Evolutionary conservation across 1,284 basidiomycete species (phyloP), one percentile per base, ranked within the genome.

Genomic region (Ustilago vetiveriae): DNA sequence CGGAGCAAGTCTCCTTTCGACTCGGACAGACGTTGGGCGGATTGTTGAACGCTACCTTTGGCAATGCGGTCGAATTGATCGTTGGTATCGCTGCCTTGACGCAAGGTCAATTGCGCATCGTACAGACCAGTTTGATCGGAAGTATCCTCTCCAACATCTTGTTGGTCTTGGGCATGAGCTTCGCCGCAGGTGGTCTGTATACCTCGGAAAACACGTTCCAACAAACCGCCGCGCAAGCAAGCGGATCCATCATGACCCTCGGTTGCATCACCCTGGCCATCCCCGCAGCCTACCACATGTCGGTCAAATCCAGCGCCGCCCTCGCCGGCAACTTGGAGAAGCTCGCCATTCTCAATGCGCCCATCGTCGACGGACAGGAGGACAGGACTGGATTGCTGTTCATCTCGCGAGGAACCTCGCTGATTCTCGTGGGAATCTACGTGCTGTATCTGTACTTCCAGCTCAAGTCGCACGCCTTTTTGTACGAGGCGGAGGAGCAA

Each of bases 231-330:
- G 80, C 80, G 21, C 80, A 82, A 67, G 79, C 80, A 2, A 69
- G 59, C 13, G 78, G 68, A 36, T 75, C 72, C n/a, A 80, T 95
- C 57, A 90, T 94, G 90, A 93, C 91, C 4, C 84, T 95, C 30
- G 87, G 92, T 6, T 91, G 90, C 82, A 92, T 94, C 82, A 93
- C 92, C 24, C 86, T 96, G 36, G 90, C 94, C 64, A 90, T 96
- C 56, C 92, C 92, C n/a, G 92, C 92, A 27, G 92, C 92, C 1
- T 94, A 92, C 78, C 86, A 89, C 77, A 64, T 62, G 47, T 69
- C 69, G 23, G 36, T 65, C 29, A 68, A 56, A 21, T 38, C 48
- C 6, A 22, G 70, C 69, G 75, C 81, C 36, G 77, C 83, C 43
- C 69, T 82, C 1, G 80, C 81, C 4, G 70, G 72, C 30, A 54